Percentiles rank a stretch among this genome's conserved stretches.
Conservation (phyloP, 331 rosid genomes). For the Erythrophleum ivorense region DNA sequence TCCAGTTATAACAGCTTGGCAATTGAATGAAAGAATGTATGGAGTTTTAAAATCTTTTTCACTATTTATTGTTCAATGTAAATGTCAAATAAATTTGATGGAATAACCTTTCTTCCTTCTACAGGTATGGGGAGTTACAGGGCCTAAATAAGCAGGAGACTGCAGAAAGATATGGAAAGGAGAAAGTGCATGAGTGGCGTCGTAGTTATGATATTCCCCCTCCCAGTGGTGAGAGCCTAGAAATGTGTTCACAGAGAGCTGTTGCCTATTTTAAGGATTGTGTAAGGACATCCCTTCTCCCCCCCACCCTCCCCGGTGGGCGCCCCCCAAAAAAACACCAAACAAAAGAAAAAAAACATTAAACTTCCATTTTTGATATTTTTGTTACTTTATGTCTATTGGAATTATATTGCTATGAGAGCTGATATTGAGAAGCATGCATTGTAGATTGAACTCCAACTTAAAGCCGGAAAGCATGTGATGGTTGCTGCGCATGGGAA, state of each 20-base stretch:
- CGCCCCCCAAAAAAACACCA: no score
- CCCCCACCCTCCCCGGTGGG: neutral
- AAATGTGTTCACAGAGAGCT: slow-evolving; percentile 93
- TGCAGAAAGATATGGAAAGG: slow-evolving; percentile 87
- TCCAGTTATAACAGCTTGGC: slow-evolving; percentile 89
- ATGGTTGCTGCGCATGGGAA: slow-evolving; percentile 99
- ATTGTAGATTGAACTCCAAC: slow-evolving; percentile 86
- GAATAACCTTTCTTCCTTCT: slow-evolving; percentile 26
- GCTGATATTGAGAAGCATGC: slow-evolving; percentile 30
- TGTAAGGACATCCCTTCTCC: slow-evolving; percentile 51
- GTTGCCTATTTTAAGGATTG: slow-evolving; percentile 86
- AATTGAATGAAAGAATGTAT: slow-evolving; percentile 94
- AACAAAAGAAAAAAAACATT: neutral
- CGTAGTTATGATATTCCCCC: slow-evolving; percentile 89
- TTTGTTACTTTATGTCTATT: slow-evolving; percentile 24
- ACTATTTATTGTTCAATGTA: slow-evolving; percentile 2
- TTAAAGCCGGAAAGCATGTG: slow-evolving; percentile 82
- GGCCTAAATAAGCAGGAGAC: slow-evolving; percentile 97
- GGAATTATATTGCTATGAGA: slow-evolving; percentile 14
- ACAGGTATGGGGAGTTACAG: slow-evolving; percentile 93
- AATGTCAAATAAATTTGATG: slow-evolving; percentile 29
- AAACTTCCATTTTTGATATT: slow-evolving; percentile 19
- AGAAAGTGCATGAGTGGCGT: slow-evolving; percentile 91
- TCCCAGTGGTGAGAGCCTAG: slow-evolving; percentile 96
- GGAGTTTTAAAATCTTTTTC: slow-evolving; percentile 19